Conservation (phyloP, 768 basidiomycete species). For the Daedalea quercina region DNA sequence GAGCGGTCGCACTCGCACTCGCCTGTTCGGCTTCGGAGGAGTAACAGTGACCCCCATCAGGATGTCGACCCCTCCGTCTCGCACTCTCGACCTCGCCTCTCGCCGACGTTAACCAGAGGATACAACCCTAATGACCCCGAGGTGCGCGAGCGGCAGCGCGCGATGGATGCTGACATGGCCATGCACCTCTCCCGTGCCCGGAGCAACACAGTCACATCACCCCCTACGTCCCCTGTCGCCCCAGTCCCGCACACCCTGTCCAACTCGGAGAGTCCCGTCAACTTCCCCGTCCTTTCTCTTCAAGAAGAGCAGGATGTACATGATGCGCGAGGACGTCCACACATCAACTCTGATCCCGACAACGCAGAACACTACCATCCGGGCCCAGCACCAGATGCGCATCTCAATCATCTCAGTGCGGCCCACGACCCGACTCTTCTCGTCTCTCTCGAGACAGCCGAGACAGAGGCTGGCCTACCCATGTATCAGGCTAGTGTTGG, state of each 20-base stretch:
- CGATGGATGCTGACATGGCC: constrained; percentile 94
- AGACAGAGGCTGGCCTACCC: constrained; percentile 42
- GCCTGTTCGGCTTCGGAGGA: constrained; percentile 19
- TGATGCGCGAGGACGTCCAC: constrained; percentile 25
- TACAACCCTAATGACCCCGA: constrained; percentile 68
- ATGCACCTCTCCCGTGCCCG: constrained; percentile 71
- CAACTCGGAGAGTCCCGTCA: constrained; percentile 11
- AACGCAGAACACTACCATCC: constrained; percentile 15
- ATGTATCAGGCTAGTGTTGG: constrained; percentile 57
- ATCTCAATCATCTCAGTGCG: constrained; percentile 30
- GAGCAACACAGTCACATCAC: constrained; percentile 44
- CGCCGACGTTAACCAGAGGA: constrained; percentile 56
- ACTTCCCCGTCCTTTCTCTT: constrained; percentile 38
- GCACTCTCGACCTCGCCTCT: constrained; percentile 40
- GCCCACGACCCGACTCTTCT: constrained; percentile 46
- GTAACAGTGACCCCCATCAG: constrained; percentile 16
- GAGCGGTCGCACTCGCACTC: constrained; percentile 19
- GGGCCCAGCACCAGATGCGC: constrained; percentile 29
- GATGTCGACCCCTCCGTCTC: constrained; percentile 21
- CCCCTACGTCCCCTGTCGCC: constrained; percentile 29
- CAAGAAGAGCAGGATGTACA: constrained; percentile 44
- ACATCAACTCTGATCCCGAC: constrained; percentile 5
- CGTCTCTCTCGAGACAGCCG: constrained; percentile 19
- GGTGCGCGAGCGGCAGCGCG: constrained; percentile 78
- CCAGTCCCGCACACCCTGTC: constrained; percentile 24